A percentile compares a stretch with the other conserved stretches of the same genome.
These are phyloP conservation scores for Neotropicomus parvogracilis DNA, from an alignment of 1,284 basidiomycete genomes.

Conservation along the genomic window DNA sequence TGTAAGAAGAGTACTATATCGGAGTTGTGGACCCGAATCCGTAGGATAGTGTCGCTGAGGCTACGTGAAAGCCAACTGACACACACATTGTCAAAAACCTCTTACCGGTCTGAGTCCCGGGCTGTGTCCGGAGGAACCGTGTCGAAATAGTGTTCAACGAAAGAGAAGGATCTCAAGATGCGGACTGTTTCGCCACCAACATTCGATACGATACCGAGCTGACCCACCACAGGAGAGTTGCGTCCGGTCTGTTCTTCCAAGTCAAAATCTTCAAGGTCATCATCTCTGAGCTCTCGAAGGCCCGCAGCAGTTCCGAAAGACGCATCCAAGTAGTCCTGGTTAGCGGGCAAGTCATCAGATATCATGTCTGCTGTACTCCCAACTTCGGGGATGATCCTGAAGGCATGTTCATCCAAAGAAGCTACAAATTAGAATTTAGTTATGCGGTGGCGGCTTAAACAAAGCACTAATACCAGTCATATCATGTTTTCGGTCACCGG, in stretches of 20 bases:
- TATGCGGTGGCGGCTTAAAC: neutral
- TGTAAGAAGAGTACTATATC: slow-evolving; percentile 72
- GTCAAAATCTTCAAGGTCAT: slow-evolving; percentile 67
- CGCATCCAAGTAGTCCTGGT: slow-evolving; percentile 83
- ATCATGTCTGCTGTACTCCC: slow-evolving; percentile 85
- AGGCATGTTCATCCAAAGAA: slow-evolving; percentile 84
- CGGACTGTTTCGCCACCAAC: slow-evolving; percentile 84
- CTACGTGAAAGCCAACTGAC: slow-evolving; percentile 30
- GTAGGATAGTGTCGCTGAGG: slow-evolving; percentile 46
- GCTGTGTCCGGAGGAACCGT: slow-evolving; percentile 54
- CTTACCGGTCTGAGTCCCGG: slow-evolving; percentile 48
- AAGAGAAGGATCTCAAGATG: slow-evolving; percentile 61
- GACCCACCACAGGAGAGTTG: slow-evolving; percentile 24
- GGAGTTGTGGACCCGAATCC: slow-evolving; percentile 57
- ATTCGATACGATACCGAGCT: slow-evolving; percentile 54
- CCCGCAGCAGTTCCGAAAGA: slow-evolving; percentile 77
- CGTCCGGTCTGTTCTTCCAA: slow-evolving; percentile 38
- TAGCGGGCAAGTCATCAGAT: slow-evolving; percentile 85
- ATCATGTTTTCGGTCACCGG: slow-evolving; percentile 14
- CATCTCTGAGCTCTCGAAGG: slow-evolving; percentile 64
- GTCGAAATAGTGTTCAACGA: slow-evolving; percentile 73
- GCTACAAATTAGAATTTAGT: slow-evolving; percentile 39
- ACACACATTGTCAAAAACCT: slow-evolving; percentile 7
- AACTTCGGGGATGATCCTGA: slow-evolving; percentile 67
- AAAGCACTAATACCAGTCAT: slow-evolving; percentile 32